phyloP scores from a whole-genome alignment of 345 rosid species.

The Pugionium cornutum region DNA sequence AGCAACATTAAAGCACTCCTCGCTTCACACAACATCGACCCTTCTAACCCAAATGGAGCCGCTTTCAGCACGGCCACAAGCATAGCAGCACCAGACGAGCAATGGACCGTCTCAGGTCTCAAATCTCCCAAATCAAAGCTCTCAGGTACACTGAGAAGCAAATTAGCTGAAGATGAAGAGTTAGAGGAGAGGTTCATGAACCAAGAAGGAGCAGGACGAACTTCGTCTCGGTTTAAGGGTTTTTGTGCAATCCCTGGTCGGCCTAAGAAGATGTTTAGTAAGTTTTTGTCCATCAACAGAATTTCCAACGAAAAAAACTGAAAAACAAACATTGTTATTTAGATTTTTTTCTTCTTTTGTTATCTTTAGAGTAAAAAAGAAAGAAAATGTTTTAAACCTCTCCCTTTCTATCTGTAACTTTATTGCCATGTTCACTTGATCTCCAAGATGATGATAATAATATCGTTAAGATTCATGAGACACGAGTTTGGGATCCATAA shows the following conservation, averaged over 20 bases:
- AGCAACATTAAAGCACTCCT: constrained; percentile 85
- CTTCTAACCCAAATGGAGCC: constrained; percentile 61
- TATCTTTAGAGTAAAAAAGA: constrained; percentile 30
- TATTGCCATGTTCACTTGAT: constrained; percentile 26
- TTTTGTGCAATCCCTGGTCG: constrained; percentile 71
- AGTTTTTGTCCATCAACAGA: constrained; percentile 61
- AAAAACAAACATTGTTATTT: constrained; percentile 5
- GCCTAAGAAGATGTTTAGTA: constrained; percentile 62
- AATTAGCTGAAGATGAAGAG: constrained; percentile 80
- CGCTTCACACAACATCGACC: constrained; percentile 67
- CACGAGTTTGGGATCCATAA: constrained; percentile 7
- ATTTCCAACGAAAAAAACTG: constrained; percentile 44
- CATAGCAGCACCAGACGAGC: constrained; percentile 65
- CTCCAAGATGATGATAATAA: constrained; percentile 26
- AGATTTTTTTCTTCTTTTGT: neutral
- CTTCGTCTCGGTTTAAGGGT: constrained; percentile 62
- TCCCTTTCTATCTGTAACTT: constrained; percentile 9
- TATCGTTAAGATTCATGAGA: constrained; percentile 9
- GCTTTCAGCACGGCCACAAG: constrained; percentile 70
- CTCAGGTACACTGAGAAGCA: constrained; percentile 63
- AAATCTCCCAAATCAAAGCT: constrained; percentile 65
- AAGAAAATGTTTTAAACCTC: constrained; percentile 20
- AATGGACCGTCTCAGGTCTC: constrained; percentile 96
- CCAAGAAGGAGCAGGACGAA: constrained; percentile 60
- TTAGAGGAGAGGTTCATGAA: constrained; percentile 58